Conservation (phyloP, 768 basidiomycete genomes). For the Pleurotus salmoneostramineus region DNA sequence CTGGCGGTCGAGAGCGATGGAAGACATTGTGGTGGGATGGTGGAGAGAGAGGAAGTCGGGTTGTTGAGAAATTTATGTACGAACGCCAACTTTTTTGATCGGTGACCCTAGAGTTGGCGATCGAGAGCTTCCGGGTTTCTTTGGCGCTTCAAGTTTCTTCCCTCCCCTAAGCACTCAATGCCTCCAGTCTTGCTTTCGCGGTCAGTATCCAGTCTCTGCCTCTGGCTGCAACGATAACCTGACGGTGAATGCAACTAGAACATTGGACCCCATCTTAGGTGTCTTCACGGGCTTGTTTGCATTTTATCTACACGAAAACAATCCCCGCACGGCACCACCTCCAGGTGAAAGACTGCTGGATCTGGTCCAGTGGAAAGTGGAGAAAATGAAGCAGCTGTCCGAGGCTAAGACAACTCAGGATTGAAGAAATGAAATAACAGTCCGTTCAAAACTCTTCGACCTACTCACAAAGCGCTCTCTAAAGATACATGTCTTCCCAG, state of each 20-base stretch:
- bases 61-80: slow-evolving; percentile 8
- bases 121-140: background rate
- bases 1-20: slow-evolving; percentile 69
- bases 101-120: slow-evolving; percentile 10
- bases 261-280: slow-evolving; percentile 70
- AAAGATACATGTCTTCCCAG: slow-evolving; percentile 66
- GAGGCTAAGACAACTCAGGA: background rate
- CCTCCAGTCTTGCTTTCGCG: slow-evolving; percentile 51
- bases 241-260: slow-evolving; percentile 30
- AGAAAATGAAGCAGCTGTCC: slow-evolving; percentile 26
- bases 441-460: background rate
- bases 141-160: slow-evolving; percentile 6
- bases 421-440: background rate
- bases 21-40: slow-evolving; percentile 28
- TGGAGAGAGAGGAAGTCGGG: slow-evolving; percentile 1
- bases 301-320: slow-evolving; percentile 75
- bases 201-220: slow-evolving; percentile 22
- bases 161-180: slow-evolving; percentile 19
- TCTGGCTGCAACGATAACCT: slow-evolving; percentile 3
- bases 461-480: background rate
- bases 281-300: slow-evolving; percentile 76
- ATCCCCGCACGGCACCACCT: slow-evolving; percentile 67
- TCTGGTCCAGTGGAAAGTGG: slow-evolving; percentile 67
- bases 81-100: slow-evolving; percentile 9
- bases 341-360: slow-evolving; percentile 49